phyloP scores from a whole-genome alignment of 495 filamentous ascomycete species.

The Penicillium nucicola region DNA sequence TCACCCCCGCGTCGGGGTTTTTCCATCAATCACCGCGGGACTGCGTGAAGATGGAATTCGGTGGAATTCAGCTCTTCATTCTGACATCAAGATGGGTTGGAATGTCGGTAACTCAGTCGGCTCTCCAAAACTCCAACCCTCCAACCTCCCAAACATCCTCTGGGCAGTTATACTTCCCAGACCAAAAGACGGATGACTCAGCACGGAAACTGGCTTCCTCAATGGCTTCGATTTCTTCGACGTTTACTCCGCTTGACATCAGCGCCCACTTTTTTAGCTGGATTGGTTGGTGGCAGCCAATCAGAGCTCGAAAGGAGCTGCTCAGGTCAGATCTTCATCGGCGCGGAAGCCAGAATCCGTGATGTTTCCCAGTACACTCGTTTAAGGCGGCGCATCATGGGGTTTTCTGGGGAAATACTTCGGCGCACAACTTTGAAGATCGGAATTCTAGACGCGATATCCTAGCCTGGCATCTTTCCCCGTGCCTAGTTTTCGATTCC shows the following conservation, averaged over 20 bases:
- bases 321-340: not conserved
- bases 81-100: not conserved
- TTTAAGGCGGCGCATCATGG: constrained; percentile 23
- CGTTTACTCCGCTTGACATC: constrained; percentile 20
- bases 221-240: not conserved
- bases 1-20: constrained; percentile 8
- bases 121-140: too few species aligned
- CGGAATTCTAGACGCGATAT: constrained; percentile 26
- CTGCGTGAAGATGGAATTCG: not conserved
- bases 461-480: not conserved
- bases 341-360: constrained; percentile 29
- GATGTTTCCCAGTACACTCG: constrained; percentile 12
- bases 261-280: constrained; percentile 1
- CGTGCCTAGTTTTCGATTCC: not conserved
- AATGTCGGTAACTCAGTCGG: too few species aligned
- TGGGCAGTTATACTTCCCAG: too few species aligned
- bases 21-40: constrained; percentile 25
- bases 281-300: not conserved
- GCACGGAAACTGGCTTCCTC: constrained; percentile 38
- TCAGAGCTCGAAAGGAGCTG: not conserved
- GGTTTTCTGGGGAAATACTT: constrained; percentile 5
- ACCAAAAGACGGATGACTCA: not conserved
- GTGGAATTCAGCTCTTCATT: not conserved
- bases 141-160: too few species aligned
- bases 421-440: constrained; percentile 1